Percentiles rank a stretch among this genome's conserved stretches.
Conservation (phyloP, 495 filamentous ascomycete genomes). For the Terfezia claveryi region DNA sequence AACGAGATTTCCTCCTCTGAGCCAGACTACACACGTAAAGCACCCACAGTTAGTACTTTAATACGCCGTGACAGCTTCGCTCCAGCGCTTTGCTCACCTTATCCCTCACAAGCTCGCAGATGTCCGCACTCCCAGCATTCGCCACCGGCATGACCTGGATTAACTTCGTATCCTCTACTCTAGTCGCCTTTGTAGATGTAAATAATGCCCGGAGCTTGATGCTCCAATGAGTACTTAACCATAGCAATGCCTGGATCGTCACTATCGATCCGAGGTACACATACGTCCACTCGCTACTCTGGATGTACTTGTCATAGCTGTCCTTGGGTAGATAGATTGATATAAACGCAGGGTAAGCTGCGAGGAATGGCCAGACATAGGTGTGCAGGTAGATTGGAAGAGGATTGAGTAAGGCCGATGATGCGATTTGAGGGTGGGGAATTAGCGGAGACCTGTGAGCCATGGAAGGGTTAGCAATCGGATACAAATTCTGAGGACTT, state of each 20-base stretch:
- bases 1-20: constrained; percentile 64
- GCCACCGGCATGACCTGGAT: constrained; percentile 85
- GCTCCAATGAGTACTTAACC: constrained; percentile 95
- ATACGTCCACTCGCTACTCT: constrained; percentile 86
- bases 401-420: constrained; percentile 71
- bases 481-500: neutral
- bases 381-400: constrained; percentile 59
- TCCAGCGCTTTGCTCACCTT: constrained; percentile 25
- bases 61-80: neutral
- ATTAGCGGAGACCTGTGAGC: constrained; percentile 48
- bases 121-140: constrained; percentile 77
- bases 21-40: constrained; percentile 27
- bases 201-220: constrained; percentile 66
- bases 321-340: constrained; percentile 61
- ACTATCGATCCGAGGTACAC: constrained; percentile 74
- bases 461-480: neutral
- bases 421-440: constrained; percentile 70
- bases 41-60: neutral
- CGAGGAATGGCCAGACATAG: constrained; percentile 78
- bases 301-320: constrained; percentile 72
- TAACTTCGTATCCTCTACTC: constrained; percentile 32
- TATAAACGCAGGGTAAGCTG: constrained; percentile 80
- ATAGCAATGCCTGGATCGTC: constrained; percentile 67
- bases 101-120: constrained; percentile 57
- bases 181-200: constrained; percentile 37